These are phyloP conservation scores for Magnusiomyces paraingens DNA, from an alignment of 1,139 yeast species.

Conservation along the genomic window DNA sequence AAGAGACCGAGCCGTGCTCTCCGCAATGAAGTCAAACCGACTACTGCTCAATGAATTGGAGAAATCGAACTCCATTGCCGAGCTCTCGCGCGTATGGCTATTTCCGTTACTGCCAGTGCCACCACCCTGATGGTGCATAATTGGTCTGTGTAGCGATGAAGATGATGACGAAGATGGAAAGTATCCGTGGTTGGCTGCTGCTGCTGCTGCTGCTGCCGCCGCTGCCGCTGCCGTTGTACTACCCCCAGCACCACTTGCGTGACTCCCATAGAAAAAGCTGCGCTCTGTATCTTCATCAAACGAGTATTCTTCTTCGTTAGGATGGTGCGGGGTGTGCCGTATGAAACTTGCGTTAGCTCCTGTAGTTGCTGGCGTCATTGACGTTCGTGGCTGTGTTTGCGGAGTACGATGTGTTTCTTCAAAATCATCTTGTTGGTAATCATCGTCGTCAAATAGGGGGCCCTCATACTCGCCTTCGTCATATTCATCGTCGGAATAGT, in stretches of 20 bases:
- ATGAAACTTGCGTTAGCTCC: background rate
- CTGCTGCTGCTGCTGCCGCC: no score
- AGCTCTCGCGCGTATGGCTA: background rate
- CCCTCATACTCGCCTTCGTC: slow-evolving; percentile 9
- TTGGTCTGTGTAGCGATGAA: no score
- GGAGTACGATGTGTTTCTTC: background rate
- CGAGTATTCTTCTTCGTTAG: background rate
- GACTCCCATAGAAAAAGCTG: background rate
- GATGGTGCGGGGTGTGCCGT: background rate
- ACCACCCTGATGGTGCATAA: background rate
- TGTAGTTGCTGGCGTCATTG: background rate
- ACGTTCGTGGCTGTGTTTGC: background rate
- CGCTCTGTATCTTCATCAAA: background rate
- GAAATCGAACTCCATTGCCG: background rate
- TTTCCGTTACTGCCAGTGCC: background rate
- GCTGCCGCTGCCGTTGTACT: no score
- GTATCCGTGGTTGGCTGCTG: no score
- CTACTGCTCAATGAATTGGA: background rate
- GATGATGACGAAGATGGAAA: no score
- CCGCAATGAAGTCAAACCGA: background rate
- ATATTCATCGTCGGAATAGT: slow-evolving; percentile 9
- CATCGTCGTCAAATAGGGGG: slow-evolving; percentile 5
- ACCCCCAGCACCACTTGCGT: no score
- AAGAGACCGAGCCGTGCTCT: background rate
- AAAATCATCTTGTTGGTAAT: slow-evolving; percentile 2